Conservation (phyloP, 331 rosid genomes). For the Rhamnella rubrinervis region DNA sequence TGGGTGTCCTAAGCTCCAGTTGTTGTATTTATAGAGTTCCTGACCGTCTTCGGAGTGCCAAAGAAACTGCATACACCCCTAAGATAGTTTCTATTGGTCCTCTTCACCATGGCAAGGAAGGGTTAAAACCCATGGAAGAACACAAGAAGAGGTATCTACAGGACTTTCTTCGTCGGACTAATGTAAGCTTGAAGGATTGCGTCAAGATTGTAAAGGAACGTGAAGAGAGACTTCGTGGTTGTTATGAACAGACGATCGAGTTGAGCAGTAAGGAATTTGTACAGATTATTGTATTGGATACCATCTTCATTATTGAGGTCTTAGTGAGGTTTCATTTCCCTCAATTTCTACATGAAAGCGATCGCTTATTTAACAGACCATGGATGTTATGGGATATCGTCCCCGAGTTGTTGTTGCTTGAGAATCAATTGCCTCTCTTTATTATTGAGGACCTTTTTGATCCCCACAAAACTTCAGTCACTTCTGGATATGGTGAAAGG, state of each 20-base stretch:
- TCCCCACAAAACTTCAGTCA: not conserved
- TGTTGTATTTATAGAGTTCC: conserved; percentile 33
- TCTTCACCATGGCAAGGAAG: conserved; percentile 25
- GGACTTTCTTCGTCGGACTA: conserved; percentile 5
- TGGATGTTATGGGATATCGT: conserved; percentile 7
- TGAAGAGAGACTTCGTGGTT: conserved; percentile 13
- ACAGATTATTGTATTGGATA: conserved; percentile 19
- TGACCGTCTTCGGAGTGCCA: not conserved
- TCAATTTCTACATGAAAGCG: not conserved
- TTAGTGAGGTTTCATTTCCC: not conserved
- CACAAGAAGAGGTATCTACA: conserved; percentile 22
- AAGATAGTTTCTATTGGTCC: conserved; percentile 33
- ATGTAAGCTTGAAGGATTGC: not conserved
- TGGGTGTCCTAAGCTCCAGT: not conserved
- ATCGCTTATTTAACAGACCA: conserved; percentile 12
- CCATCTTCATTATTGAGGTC: conserved; percentile 23
- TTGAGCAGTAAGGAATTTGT: conserved; percentile 16
- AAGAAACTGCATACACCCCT: conserved; percentile 25
- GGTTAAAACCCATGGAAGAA: conserved; percentile 28
- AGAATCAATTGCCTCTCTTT: conserved; percentile 45
- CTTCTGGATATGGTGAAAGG: not conserved
- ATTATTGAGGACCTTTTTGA: conserved; percentile 26
- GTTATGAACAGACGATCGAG: conserved; percentile 20
- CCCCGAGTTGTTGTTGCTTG: conserved; percentile 29
- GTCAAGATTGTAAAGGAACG: not conserved